Evolutionary conservation across 225 moss, liverwort and hornwort species (phyloP).

Genomic region (Lunularia cruciata): DNA sequence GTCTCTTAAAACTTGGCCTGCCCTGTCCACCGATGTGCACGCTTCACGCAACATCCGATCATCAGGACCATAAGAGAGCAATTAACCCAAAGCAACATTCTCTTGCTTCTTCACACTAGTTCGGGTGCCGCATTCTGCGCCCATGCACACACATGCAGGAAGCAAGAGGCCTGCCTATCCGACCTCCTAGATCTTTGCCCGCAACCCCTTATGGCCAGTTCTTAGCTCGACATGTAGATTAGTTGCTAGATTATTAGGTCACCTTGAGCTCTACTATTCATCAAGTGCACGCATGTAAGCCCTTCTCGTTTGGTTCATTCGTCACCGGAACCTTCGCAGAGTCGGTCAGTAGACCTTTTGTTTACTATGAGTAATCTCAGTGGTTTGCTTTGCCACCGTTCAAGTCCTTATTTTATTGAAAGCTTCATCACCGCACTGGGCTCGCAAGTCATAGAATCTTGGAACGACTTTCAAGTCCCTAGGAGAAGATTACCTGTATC

Average conservation of each 20-base stretch:
- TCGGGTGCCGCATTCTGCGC: neutral
- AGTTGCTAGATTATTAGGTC: neutral
- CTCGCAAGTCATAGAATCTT: neutral
- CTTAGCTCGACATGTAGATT: constrained; percentile 2
- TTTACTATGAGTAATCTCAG: neutral
- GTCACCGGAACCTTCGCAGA: neutral
- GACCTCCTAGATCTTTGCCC: too few species aligned
- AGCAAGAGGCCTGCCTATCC: neutral
- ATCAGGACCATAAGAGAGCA: too few species aligned
- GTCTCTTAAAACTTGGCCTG: neutral
- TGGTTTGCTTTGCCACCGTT: neutral
- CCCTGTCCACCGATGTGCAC: neutral
- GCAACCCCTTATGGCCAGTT: neutral
- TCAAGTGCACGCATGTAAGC: neutral
- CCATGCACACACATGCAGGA: constrained; percentile 1
- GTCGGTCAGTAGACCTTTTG: neutral
- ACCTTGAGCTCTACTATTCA: neutral
- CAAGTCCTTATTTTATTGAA: neutral
- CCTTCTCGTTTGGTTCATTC: neutral
- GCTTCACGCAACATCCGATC: too few species aligned
- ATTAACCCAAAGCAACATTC: neutral
- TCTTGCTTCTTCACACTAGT: neutral
- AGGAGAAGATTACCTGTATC: neutral
- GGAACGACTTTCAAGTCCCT: constrained; percentile 20
- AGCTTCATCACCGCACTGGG: neutral